Base-by-base conservation (phyloP, 2,329 filamentous ascomycete genomes). In the Fusarium denticulatum region DNA sequence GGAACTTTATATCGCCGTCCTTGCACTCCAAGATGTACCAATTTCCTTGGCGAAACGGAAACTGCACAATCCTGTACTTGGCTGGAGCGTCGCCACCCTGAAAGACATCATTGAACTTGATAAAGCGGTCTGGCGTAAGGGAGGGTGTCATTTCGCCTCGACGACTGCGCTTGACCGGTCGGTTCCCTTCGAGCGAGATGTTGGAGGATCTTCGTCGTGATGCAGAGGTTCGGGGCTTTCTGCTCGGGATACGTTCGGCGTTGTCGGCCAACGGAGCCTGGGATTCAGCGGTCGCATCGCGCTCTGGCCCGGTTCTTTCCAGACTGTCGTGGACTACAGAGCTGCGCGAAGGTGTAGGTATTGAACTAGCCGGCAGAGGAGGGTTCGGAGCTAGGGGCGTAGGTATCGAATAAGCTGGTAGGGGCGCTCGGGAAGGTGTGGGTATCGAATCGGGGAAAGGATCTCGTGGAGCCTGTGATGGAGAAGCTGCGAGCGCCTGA, bases 21-120 rank as follows among this genome's bases (percentile, higher is more conserved):
- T 26, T 55, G 9, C 58, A 60, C 14, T 60, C 58, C 28, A 60
- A 18, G 30, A 60, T 56, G 40, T 55, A 60, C 58, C 58, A 60
- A 9, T 42, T 13, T 14, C 58, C 58, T 18, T n/a, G 16, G 13
- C 6, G 34, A n/a, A 24, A 26, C 22, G 43, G 43, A 34, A 24
- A 60, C 34, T 32, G 26, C 7, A 53, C 34, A 26, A 60, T 60
- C 24, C 34, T 53, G 28, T 42, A 60, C 28, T 43, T 28, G 12
- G 24, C 30, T 14, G 20, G n/a, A 16, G 30, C 28, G 16, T 40
- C 18, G 37, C 20, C 24, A 18, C 40, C 24, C n/a, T 24, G 30
- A 11, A 12, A 61, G 14, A 61, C 37, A 12, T n/a, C 37, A 14
- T 28, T 22, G 40, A 61, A 61, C 20, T 56, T 52, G 11, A 62